Evolutionary conservation across 1,284 basidiomycete species (phyloP).

Genomic region (Agroathelia rolfsii): DNA sequence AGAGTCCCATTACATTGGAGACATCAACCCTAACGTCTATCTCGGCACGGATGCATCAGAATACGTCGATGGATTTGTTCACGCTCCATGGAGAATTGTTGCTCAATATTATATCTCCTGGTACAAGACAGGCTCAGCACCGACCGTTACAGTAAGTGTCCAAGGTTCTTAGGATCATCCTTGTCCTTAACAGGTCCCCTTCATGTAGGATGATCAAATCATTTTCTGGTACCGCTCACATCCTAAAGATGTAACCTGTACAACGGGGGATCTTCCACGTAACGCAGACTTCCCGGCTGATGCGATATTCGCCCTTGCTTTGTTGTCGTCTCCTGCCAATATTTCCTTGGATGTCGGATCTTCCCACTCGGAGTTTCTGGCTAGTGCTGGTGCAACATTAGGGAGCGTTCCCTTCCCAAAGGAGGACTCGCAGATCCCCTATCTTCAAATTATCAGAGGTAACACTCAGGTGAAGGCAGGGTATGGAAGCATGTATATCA

Average conservation of each 20-base stretch:
- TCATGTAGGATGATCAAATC: conserved; percentile 18
- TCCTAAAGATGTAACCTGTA: conserved; percentile 20
- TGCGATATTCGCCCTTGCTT: conserved; percentile 22
- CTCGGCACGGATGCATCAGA: conserved; percentile 18
- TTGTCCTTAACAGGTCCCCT: neutral
- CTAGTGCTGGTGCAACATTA: conserved; percentile 21
- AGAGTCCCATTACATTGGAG: conserved; percentile 19
- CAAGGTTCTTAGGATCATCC: neutral
- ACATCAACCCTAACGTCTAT: conserved; percentile 22
- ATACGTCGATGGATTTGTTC: conserved; percentile 21
- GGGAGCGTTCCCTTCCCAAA: conserved; percentile 22
- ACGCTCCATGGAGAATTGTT: conserved; percentile 21
- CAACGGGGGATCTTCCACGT: conserved; percentile 20
- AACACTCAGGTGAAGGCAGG: conserved; percentile 16
- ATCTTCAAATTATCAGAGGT: conserved; percentile 19
- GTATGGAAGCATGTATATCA: conserved; percentile 20
- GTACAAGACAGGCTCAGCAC: conserved; percentile 21
- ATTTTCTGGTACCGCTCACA: conserved; percentile 26
- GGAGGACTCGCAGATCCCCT: conserved; percentile 23
- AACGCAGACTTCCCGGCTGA: conserved; percentile 22
- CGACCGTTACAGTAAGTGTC: conserved; percentile 17
- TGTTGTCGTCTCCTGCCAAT: conserved; percentile 20
- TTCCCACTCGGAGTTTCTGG: conserved; percentile 18
- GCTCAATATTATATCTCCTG: conserved; percentile 24
- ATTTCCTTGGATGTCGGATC: conserved; percentile 23